A percentile compares a stretch with the other conserved stretches of the same genome.
These are phyloP conservation scores for Filosporella fistucella DNA, from an alignment of 495 filamentous ascomycete genomes.

Conservation along the genomic window DNA sequence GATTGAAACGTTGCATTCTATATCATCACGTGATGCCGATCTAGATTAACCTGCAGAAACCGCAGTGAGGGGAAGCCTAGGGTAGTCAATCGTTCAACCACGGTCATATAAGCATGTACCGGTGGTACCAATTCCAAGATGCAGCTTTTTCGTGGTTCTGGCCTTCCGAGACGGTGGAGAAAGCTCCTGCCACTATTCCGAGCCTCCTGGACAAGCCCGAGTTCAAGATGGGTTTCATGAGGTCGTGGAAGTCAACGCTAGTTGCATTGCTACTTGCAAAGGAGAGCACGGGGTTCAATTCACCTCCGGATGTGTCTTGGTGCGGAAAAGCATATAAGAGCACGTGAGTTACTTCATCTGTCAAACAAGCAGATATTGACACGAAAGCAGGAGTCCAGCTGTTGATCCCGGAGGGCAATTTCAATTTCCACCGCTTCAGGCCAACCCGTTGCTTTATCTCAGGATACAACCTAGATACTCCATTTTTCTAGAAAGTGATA, in stretches of 20 bases:
- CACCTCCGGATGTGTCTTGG: slow-evolving; percentile 14
- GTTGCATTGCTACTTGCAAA: not conserved
- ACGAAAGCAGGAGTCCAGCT: slow-evolving; percentile 2
- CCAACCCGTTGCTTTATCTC: slow-evolving; percentile 43
- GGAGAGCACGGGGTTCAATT: slow-evolving; percentile 7
- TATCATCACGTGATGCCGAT: no score
- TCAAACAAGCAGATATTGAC: not conserved
- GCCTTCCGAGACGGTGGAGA: no score
- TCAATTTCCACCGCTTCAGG: slow-evolving; percentile 12
- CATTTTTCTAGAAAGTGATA: slow-evolving; percentile 55
- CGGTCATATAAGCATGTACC: no score
- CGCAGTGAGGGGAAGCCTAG: no score
- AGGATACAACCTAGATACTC: slow-evolving; percentile 54
- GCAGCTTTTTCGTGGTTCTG: no score
- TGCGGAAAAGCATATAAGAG: slow-evolving; percentile 22
- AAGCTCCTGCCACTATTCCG: no score
- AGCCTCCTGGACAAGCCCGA: not conserved
- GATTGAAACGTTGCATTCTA: no score
- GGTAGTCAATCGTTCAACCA: no score
- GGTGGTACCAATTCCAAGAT: no score
- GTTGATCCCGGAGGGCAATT: slow-evolving; percentile 22
- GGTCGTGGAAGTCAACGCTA: not conserved
- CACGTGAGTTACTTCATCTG: slow-evolving; percentile 8
- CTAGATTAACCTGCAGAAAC: no score
- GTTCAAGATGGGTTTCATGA: not conserved